Percentiles rank a stretch among this genome's conserved stretches.
Conservation (phyloP, 495 filamentous ascomycete genomes). For the Aspergillus bridgeri region DNA sequence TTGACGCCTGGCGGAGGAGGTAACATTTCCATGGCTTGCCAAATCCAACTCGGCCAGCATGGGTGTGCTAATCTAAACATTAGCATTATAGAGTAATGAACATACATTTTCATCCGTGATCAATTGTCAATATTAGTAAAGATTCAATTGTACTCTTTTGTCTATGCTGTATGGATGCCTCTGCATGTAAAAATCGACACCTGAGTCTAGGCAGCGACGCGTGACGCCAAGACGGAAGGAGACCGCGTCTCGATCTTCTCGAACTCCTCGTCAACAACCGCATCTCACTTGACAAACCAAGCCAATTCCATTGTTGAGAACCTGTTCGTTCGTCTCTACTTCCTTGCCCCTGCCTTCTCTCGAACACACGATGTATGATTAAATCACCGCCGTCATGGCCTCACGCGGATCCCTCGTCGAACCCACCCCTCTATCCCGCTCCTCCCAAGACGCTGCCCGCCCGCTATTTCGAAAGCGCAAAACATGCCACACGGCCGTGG, state of each 20-base stretch:
- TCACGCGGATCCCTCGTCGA: constrained; percentile 33
- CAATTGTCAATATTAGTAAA: no score
- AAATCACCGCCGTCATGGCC: constrained; percentile 35
- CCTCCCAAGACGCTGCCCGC: constrained; percentile 23
- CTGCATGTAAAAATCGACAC: not conserved
- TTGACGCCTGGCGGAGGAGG: constrained; percentile 9
- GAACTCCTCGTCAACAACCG: not conserved
- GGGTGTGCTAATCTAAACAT: constrained; percentile 46
- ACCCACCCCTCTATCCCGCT: constrained; percentile 30
- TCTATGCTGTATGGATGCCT: not conserved
- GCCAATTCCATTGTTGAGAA: no score
- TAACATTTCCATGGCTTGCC: constrained; percentile 1
- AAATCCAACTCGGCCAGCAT: constrained; percentile 2
- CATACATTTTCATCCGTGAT: constrained; percentile 4
- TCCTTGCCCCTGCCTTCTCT: not conserved
- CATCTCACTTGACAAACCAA: no score
- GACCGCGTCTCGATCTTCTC: no score
- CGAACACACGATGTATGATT: constrained; percentile 14
- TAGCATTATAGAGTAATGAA: constrained; percentile 43
- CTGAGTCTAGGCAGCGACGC: constrained; percentile 2
- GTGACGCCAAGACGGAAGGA: constrained; percentile 5
- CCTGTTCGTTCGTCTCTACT: not conserved
- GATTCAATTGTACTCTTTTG: not conserved
- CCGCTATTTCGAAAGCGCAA: constrained; percentile 38
- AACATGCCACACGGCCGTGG: constrained; percentile 18